Conservation (phyloP, 2,329 filamentous ascomycete genomes). For the Colletotrichum siamense region DNA sequence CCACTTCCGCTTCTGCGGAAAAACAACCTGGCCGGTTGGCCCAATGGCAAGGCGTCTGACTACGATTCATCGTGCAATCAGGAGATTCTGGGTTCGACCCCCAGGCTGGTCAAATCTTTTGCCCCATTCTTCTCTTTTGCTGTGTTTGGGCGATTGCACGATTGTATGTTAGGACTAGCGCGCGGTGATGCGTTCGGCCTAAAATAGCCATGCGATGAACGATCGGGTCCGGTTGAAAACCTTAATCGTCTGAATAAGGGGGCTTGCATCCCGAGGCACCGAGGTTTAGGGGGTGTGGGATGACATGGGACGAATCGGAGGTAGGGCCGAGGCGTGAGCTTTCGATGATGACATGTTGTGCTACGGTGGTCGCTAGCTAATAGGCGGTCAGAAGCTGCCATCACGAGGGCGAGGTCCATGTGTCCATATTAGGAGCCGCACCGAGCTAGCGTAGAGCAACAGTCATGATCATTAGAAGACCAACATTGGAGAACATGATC, state of each 20-base stretch:
- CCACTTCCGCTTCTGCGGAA: background rate
- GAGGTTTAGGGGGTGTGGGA: background rate
- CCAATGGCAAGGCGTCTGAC: constrained; percentile 50
- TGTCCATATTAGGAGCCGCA: background rate
- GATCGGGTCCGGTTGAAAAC: background rate
- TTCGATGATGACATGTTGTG: background rate
- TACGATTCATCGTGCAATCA: constrained; percentile 32
- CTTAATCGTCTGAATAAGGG: background rate
- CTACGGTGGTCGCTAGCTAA: background rate
- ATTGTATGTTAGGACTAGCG: background rate
- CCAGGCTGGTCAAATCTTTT: constrained; percentile 15
- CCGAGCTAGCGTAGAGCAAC: background rate
- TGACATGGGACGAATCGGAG: background rate
- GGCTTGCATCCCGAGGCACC: background rate
- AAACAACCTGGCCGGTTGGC: constrained; percentile 27
- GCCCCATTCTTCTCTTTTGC: background rate
- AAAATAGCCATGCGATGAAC: background rate
- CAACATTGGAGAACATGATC: background rate
- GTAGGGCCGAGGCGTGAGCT: background rate
- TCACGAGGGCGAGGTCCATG: background rate
- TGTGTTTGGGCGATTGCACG: background rate
- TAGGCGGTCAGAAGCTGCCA: background rate
- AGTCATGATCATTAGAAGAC: background rate
- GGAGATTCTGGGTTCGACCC: constrained; percentile 23
- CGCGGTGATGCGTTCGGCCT: background rate